phyloP scores from a whole-genome alignment of 208 protist species.

The Leishmania braziliensis region DNA sequence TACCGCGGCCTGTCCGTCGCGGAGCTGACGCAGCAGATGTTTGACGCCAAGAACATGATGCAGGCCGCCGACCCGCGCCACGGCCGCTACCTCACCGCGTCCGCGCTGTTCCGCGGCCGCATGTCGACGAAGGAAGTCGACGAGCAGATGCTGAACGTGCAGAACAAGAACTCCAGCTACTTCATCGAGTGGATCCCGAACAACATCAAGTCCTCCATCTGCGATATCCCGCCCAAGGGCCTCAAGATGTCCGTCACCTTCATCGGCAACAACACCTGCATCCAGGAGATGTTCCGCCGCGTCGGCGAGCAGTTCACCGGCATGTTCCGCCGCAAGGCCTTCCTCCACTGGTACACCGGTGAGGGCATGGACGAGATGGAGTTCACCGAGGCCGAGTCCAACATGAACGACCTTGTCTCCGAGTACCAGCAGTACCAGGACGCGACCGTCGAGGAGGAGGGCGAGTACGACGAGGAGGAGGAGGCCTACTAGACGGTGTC shows the following conservation, averaged over 20 bases:
- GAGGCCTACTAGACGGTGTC: constrained; percentile 51
- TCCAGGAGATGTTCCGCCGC: constrained; percentile 95
- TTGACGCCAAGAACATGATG: constrained; percentile 99
- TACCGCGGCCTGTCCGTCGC: constrained; percentile 78
- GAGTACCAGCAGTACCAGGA: constrained; percentile 96
- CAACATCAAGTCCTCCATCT: constrained; percentile 41
- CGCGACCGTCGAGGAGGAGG: constrained; percentile 88
- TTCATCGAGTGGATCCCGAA: constrained; percentile 86
- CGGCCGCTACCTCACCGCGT: constrained; percentile 75
- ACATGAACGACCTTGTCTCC: constrained; percentile 93
- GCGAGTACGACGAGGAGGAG: constrained; percentile 62
- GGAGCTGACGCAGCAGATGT: constrained; percentile 97
- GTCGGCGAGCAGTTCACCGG: constrained; percentile 96
- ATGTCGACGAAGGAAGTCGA: constrained; percentile 91
- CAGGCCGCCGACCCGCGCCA: constrained; percentile 60
- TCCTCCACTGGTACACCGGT: constrained; percentile 99
- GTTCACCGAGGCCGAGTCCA: constrained; percentile 92
- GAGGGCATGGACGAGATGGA: constrained; percentile 93
- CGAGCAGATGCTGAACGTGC: constrained; percentile 23
- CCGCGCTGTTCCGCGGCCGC: constrained; percentile 92
- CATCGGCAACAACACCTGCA: constrained; percentile 95
- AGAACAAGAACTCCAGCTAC: constrained; percentile 81
- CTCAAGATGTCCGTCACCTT: constrained; percentile 95
- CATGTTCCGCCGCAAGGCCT: constrained; percentile 99
- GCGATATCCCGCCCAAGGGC: constrained; percentile 92